Conservation (phyloP, 805 yeast genomes). For the Saturnispora halmiae region DNA sequence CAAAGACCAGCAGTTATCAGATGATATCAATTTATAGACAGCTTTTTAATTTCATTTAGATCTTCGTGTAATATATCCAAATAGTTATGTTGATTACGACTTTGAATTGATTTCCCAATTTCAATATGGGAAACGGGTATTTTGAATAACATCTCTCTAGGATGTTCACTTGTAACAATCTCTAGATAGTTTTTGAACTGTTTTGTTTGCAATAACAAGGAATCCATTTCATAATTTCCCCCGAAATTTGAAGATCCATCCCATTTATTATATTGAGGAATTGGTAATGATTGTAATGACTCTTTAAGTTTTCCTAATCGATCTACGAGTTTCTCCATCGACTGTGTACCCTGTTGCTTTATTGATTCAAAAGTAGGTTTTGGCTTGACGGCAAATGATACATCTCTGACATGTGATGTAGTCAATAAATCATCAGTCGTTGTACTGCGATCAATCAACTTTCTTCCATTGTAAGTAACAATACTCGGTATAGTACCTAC, state of each 20-base stretch:
- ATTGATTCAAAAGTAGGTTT: conserved; percentile 9
- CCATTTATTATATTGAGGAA: conserved; percentile 20
- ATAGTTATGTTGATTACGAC: conserved; percentile 16
- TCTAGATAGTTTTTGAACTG: conserved; percentile 27
- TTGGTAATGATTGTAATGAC: conserved; percentile 22
- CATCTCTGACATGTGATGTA: conserved; percentile 18
- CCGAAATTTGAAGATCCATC: conserved; percentile 10
- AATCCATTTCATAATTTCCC: conserved; percentile 28
- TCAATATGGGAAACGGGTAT: conserved; percentile 19
- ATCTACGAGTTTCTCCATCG: conserved; percentile 15
- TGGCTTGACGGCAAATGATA: conserved; percentile 18
- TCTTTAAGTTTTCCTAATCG: conserved; percentile 26
- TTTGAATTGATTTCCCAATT: conserved; percentile 3
- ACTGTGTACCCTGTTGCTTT: conserved; percentile 11
- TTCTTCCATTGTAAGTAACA: conserved; percentile 32
- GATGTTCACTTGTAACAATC: conserved; percentile 27
- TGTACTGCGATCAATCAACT: conserved; percentile 30
- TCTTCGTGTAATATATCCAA: conserved; percentile 24
- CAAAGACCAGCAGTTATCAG: conserved; percentile 10
- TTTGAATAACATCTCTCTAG: conserved; percentile 27
- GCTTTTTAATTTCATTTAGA: conserved; percentile 15
- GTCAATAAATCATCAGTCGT: conserved; percentile 18
- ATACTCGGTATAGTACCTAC: conserved; percentile 31
- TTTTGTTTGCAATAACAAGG: conserved; percentile 26
- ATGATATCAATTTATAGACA: conserved; percentile 4